Base-by-base conservation (phyloP, 148 eudicot genomes). In the Suaeda aralocaspica region DNA sequence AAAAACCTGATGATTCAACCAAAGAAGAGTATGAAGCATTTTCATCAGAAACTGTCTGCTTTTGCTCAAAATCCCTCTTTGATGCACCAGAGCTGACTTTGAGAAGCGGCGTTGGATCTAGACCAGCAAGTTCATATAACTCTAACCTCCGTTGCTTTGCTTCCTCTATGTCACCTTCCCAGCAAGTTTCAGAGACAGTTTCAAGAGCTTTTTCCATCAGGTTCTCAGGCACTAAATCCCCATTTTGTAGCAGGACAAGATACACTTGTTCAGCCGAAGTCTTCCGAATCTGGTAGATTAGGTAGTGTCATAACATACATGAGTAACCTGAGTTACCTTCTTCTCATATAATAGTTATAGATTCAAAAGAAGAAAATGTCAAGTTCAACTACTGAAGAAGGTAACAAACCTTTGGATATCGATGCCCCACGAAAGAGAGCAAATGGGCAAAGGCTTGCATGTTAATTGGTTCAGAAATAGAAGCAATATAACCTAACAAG, bases 191-290 rank as follows among this genome's bases (percentile, higher is more conserved):
- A 0, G 89, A 84, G 58, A 94, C 75, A 71, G 89, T 81, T 79
- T 94, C 97, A 63, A 88, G 77, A 44, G 98, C 92, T 74, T 82
- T 85, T 78, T 91, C 91, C 59, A 82, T 34, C 67, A 87, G 81
- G 66, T 83, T 86, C 39, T 84, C 92, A 3, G 82, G 68, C 50
- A 91, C 67, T 56, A 94, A 84, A 74, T 73, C 71, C 31, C 70
- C 92, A 55, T 87, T 89, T 83, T 88, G 91, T 67, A 87, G 69
- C n/a, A 94, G 88, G 63, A 91, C 91, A 24, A 91, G 88, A 73
- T 91, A 91, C 9, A 90, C 96, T 83, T 94, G 96, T 36, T 94
- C 98, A 3, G 97, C 97, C 70, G 87, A 79, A 74, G 87, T 82
- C 79, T 89, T 91, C 69, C 98, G 86, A 11, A 94, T 91, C 98